Evolutionary conservation across 441 rosid genomes (phyloP), one percentile per base, ranked within the genome.

Genomic region (Populus hybrid): DNA sequence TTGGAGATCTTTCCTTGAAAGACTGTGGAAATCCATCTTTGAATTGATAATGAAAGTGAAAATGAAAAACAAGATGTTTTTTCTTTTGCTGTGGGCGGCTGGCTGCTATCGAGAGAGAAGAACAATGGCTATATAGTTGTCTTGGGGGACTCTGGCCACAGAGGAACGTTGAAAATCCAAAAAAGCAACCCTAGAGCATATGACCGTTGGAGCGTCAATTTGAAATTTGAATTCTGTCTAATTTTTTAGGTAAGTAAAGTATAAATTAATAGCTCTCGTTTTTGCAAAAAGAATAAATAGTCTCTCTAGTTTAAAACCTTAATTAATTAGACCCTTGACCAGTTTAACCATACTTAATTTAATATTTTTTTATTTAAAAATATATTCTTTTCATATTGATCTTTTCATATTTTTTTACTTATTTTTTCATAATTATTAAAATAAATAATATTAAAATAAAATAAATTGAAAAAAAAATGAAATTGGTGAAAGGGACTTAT

Each of bases 1-100:
- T 74, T 96, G 99, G 74, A 96, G 96, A 77, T 94, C 94, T 80
- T 86, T 91, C 91, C 99, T 89, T 3, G 90, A 9, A 40, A 94
- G 90, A 65, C 87, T 72, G 78, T 88, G 88, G 85, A 92, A 96
- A 85, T 94, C 98, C 98, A 96, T 94, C 38, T 73, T 65, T 71
- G 77, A 74, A 68, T 14, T 65, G 38, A 57, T 28, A 61, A 28
- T 38, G 26, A 34, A 67, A 26, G n/a, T 38, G 34, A 32, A 67
- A 24, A 35, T 36, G 53, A 18, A 36, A 71, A 72, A 70, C 65
- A 69, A 69, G 19, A 10, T 28, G 38, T 69, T 46, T 72, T 14
- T 78, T 67, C 59, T 46, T 72, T 14, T 76, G 69, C 59, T 38
- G 21, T 23, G 65, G 21, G 46, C 28, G 36, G 67, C 38, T 68